Base-by-base conservation (phyloP, 306 rosid species). In the Fragaria ananassa region DNA sequence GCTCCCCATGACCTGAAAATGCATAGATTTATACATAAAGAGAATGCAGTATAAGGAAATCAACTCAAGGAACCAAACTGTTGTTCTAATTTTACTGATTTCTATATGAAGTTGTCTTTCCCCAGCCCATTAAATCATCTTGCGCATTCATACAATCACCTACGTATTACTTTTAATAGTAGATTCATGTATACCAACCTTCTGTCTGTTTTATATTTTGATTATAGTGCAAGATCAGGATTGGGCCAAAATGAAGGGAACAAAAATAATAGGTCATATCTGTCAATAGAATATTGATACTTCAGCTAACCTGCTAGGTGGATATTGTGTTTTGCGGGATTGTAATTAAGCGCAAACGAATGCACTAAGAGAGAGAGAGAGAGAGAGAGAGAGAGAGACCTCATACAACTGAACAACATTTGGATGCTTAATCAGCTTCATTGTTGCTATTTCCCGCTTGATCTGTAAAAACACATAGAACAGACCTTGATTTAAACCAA, bases 341-440 rank as follows among this genome's bases (percentile, higher is more conserved):
- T 53, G 9, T n/a, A 4, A 1, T n/a, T 19, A 58, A 58, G 35
- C 17, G 49, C 79, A 75, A 49, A 39, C 1, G 46, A 3, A 37
- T 65, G 31, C 58, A 76, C 14, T 3, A 31, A 31, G 34, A 41
- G 6, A 41, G 44, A 41, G 44, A 39, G 42, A 78, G 71, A 47
- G 63, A 47, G 69, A 45, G 69, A 75, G 72, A 81, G 63, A 79
- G 74, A 81, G 71, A 81, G 70, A 68, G 73, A 94, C 99, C 99
- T 95, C 99, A 65, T 74, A 91, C 58, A 92, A 75, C 80, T 41
- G 86, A 61, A 95, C 97, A 75, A 95, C 99, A 82, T 95, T 88
- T 21, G 99, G 99, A 89, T 95, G 99, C 91, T 90, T 89, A 78
- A 95, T 86, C 79, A 95, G 83, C 87, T 95, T 95, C 99, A 95